Evolutionary conservation across 2,329 filamentous ascomycete species (phyloP), one percentile per base, ranked within the genome.

Genomic region (Paramyrothecium roridum): DNA sequence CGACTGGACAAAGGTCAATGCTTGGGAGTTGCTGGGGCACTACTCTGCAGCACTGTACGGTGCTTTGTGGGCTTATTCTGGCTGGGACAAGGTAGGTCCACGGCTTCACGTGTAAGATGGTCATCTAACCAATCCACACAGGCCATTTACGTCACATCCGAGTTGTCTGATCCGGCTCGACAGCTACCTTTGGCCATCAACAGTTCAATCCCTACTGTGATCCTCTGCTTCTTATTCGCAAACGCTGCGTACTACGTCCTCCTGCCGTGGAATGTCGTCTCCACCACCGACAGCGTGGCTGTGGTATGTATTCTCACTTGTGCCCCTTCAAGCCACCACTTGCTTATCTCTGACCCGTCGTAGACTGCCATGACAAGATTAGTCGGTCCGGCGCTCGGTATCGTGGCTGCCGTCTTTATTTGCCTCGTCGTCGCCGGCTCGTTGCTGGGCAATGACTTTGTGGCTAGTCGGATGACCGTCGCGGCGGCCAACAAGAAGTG

Each of bases 221-320:
- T 86, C 0, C 56, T 80, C 2, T 85, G 81, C 55, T 87, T 85
- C 63, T 73, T 87, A 26, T 73, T 80, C 1, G 80, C 84, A 1
- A 88, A 87, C 58, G 73, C 83, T 0, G 78, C 82, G 2, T 87
- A 86, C 66, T 87, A 87, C 59, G 75, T 87, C 20, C 71, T 87
- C 2, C 73, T 88, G 0, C 83, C 85, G 0, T 86, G 84, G 84
- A 66, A 78, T 21, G 72, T 80, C 1, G 72, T 87, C 2, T 81
- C 82, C 0, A 80, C 76, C 0, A 86, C 80, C 0, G 81, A 87
- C 57, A 85, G 83, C 21, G 80, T 87, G 1, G 85, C 84, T 3
- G 84, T 87, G 52, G 83, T 86, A 70, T 67, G 80, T 70, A 3
- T 13, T 46, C 19, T 8, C 22, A 21, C 21, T 33, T 16, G 4